Conservation (phyloP, 768 basidiomycete species). For the Phaeotremella fagi region DNA sequence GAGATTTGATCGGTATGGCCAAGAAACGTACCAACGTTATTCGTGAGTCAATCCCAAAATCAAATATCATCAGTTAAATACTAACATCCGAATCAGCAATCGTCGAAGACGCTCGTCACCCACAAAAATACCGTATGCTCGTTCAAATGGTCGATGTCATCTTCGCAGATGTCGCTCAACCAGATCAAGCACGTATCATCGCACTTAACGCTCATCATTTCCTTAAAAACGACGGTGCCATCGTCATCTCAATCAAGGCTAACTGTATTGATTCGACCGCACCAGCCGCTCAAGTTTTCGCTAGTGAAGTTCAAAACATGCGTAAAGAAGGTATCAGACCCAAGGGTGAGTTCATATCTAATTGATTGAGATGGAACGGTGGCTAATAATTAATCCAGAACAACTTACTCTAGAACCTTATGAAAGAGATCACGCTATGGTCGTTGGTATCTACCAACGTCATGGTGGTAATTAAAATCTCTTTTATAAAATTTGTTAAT, state of each 20-base stretch:
- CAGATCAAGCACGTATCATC: conserved; percentile 97
- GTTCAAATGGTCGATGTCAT: conserved; percentile 92
- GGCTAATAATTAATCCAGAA: conserved; percentile 47
- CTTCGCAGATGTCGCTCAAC: conserved; percentile 97
- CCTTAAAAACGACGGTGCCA: conserved; percentile 87
- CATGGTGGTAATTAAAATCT: conserved; percentile 25
- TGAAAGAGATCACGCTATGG: conserved; percentile 49
- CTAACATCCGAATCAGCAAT: conserved; percentile 56
- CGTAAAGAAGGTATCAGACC: conserved; percentile 80
- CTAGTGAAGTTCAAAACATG: conserved; percentile 75
- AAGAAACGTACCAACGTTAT: conserved; percentile 99
- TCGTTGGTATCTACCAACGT: conserved; percentile 47
- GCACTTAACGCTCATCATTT: conserved; percentile 88
- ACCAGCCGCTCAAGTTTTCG: conserved; percentile 82
- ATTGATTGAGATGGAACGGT: not conserved
- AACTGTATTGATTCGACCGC: conserved; percentile 97
- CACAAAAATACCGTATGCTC: conserved; percentile 96
- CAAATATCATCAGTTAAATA: not conserved
- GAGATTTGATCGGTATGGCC: conserved; percentile 98
- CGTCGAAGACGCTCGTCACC: conserved; percentile 93
- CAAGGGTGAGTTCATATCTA: conserved; percentile 51
- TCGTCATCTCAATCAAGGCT: conserved; percentile 97
- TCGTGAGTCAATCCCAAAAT: conserved; percentile 53
- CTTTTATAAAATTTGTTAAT: not conserved
- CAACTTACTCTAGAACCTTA: conserved; percentile 83